Percentiles rank a stretch among this genome's conserved stretches.
These are phyloP conservation scores for Monosporascus sp. DNA, from an alignment of 2,329 filamentous ascomycete species.

Conservation along the genomic window DNA sequence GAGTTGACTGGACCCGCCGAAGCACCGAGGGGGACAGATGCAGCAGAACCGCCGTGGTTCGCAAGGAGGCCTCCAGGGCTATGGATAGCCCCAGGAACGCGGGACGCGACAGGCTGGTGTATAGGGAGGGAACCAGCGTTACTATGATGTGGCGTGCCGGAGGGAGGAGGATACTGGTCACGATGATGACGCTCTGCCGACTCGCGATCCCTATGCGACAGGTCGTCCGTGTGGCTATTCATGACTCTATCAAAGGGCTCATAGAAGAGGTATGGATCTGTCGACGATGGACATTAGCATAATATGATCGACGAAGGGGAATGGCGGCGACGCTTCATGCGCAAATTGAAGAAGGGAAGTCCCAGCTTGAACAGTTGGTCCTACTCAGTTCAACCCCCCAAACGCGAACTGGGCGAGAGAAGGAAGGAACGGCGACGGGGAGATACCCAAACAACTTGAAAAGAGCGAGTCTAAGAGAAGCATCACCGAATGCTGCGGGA, in stretches of 20 bases:
- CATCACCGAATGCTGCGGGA: too few species aligned
- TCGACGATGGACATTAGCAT: too few species aligned
- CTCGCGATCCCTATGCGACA: conserved; percentile 58
- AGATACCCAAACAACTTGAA: too few species aligned
- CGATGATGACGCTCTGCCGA: conserved; percentile 56
- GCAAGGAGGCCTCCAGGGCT: conserved; percentile 84
- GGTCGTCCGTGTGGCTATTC: conserved; percentile 36
- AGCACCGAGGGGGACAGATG: conserved; percentile 46
- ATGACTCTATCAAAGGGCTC: conserved; percentile 14
- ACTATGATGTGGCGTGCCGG: conserved; percentile 69
- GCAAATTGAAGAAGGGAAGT: too few species aligned
- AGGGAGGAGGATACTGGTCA: conserved; percentile 55
- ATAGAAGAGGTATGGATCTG: not conserved
- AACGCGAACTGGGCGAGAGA: too few species aligned
- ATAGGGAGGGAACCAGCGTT: conserved; percentile 84
- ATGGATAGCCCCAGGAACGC: conserved; percentile 76
- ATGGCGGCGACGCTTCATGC: too few species aligned
- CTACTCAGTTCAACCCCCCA: too few species aligned
- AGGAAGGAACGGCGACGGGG: too few species aligned
- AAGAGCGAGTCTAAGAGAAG: too few species aligned
- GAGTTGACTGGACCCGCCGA: conserved; percentile 43
- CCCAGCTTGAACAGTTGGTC: too few species aligned
- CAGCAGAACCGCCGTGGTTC: conserved; percentile 58
- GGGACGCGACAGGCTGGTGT: conserved; percentile 86
- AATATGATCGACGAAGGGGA: too few species aligned